Conservation (phyloP, 2,329 filamentous ascomycete species). For the Dactylellina parvicollis region DNA sequence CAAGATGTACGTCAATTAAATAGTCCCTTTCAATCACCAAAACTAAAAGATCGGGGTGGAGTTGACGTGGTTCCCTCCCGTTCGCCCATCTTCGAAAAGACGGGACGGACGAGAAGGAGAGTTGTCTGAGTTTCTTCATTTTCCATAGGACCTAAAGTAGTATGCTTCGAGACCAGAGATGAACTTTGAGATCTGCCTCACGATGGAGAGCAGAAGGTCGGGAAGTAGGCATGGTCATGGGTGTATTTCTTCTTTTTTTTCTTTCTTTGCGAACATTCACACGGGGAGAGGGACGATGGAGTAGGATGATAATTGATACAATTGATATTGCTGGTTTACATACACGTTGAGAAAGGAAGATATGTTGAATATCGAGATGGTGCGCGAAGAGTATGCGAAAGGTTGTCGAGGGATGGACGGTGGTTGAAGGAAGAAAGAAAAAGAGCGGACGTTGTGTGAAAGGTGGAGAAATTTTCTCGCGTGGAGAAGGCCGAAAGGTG, state of each 20-base stretch:
- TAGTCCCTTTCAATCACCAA: conserved; percentile 54
- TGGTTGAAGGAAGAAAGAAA: conserved; percentile 6
- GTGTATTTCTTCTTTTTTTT: conserved; percentile 5
- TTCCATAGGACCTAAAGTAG: conserved; percentile 54
- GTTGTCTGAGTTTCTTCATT: conserved; percentile 49
- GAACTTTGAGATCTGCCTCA: conserved; percentile 47
- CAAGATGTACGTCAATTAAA: conserved; percentile 54
- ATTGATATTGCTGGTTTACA: conserved; percentile 28
- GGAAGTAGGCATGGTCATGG: conserved; percentile 55
- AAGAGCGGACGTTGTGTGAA: background rate
- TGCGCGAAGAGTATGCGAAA: background rate
- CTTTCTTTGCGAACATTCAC: background rate
- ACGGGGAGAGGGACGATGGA: background rate
- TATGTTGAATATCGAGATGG: background rate
- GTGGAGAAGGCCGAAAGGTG: conserved; percentile 4
- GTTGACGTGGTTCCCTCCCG: conserved; percentile 39
- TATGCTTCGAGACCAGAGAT: conserved; percentile 54
- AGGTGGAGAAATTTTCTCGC: conserved; percentile 41
- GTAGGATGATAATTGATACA: background rate
- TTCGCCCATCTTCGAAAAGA: background rate
- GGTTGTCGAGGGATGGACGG: background rate
- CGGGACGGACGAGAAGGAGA: background rate
- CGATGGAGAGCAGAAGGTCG: conserved; percentile 37
- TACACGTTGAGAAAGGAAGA: conserved; percentile 14
- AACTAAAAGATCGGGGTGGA: conserved; percentile 53